Evolutionary conservation across 2,329 filamentous ascomycete species (phyloP), one percentile per base, ranked within the genome.

Genomic region (Phaeophleospora eucalypticola): DNA sequence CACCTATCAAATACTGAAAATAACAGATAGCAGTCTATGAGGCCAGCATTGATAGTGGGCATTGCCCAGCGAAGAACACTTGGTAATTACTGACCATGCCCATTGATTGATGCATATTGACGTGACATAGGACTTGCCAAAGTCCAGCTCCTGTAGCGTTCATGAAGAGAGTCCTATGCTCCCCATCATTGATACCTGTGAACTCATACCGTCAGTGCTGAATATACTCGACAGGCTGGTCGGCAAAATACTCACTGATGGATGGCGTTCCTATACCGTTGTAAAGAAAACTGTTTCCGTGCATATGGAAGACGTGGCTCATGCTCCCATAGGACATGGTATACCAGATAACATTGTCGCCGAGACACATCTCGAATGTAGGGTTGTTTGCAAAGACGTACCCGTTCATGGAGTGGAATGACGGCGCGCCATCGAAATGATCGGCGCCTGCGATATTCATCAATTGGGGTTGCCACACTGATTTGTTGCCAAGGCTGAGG

Each of bases 311-410:
- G n/a, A n/a, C n/a, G 37, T 65, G 61, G 14, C 51, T 54, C 12
- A 52, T 56, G 14, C 33, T 35, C 14, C 57, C 59, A 17, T 54
- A 58, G 8, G 60, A 56, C 41, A 58, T 58, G 19, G 60, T 45
- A 40, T 64, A 64, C 62, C 61, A 65, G 43, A 64, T 61, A n/a
- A 59, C 59, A 8, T 56, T 49, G 34, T 65, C 62, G 44, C 57
- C 44, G 2, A 56, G 20, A 43, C 61, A 64, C 58, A 63, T 64
- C 35, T 63, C 52, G 51, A 61, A 64, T 9, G 53, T 46, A 8
- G 62, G 60, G 21, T 52, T 56, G 46, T 64, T 64, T 40, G 52
- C 51, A 41, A 59, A 59, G 34, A 64, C 50, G 47, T 57, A 62
- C 15, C 62, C 59, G 37, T 63, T 65, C 39, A 64, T 53, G 14